Evolutionary conservation across 345 rosid species (phyloP), one percentile per base, ranked within the genome.

Genomic region (Turnera subulata): DNA sequence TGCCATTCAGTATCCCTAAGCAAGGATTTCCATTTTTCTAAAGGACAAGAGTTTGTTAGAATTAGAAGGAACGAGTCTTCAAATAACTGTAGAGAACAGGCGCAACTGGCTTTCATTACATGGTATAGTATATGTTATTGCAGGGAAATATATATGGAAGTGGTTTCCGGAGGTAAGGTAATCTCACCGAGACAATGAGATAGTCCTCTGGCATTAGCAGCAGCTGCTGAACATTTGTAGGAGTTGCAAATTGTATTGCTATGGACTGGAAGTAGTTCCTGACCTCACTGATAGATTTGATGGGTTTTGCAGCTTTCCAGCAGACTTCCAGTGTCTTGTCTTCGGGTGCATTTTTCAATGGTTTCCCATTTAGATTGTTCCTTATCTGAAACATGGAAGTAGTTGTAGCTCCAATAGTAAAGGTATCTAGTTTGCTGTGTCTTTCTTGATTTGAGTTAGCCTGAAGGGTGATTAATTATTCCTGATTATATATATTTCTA

Each of bases 1-100:
- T 65, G 39, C 98, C 95, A 18, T 82, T 77, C 63, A 92, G 62
- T 54, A 91, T 80, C 57, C 98, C 98, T 64, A 86, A 62, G 73
- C 98, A 91, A 16, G 76, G 92, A 65, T 84, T 88, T 46, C 96
- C 90, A 7, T 39, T 55, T 43, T 78, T 62, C 98, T 92, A 11
- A 9, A 20, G 50, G 35, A 18, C 38, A 6, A 44, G 6, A 3
- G 33, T 47, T 42, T 13, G 29, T 26, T 32, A 23, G 19, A 25
- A 17, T 17, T 18, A 11, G n/a, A 21, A 23, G 56, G 17, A 53
- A n/a, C n/a, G n/a, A n/a, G n/a, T n/a, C n/a, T n/a, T n/a, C n/a
- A n/a, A n/a, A n/a, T n/a, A n/a, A n/a, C n/a, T n/a, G n/a, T n/a
- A n/a, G n/a, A n/a, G n/a, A n/a, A n/a, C n/a, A n/a, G n/a, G n/a